Base-by-base conservation (phyloP, 208 protist genomes). In the Zelonia costaricensis region DNA sequence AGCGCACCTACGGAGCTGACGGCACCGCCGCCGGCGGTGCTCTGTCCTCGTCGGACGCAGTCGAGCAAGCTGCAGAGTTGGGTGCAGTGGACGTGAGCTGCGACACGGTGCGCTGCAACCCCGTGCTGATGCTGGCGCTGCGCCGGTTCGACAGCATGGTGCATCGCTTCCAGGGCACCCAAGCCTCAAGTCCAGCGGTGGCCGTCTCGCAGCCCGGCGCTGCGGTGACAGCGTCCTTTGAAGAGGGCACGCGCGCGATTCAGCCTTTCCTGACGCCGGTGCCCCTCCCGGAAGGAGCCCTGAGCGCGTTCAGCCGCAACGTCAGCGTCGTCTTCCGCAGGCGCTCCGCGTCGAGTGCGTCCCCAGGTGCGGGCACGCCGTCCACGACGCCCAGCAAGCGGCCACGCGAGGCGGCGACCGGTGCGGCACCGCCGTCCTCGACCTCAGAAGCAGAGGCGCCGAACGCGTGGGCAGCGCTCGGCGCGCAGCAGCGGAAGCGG, bases 301-400 rank as follows among this genome's bases (percentile, higher is more conserved):
- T 87, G 27, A 60, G 56, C n/a, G 58, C 78, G 15, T 79, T 80
- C 42, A 67, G 72, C 15, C 72, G 60, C 33, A 87, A 87, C 38
- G 68, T 78, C 15, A 63, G 45, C 38, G 48, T 83, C 23, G 56
- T 81, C 46, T 78, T 79, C 31, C 51, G 81, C 13, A 72, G 81
- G 12, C 64, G 65, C 16, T 40, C 48, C 3, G n/a, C 18, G 28
- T 4, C 61, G 3, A 48, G 12, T 18, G 10, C 20, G 0, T 10
- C n/a, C n/a, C n/a, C n/a, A n/a, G n/a, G n/a, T n/a, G n/a, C n/a
- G n/a, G n/a, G n/a, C n/a, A n/a, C n/a, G n/a, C n/a, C n/a, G n/a
- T n/a, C 48, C 16, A 16, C 22, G 3, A 3, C 36, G 2, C 13
- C 42, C 8, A 40, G 39, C 25, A 61, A 61, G 42, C 55, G 55